Evolutionary conservation across 75 land plant species (phyloP), one percentile per base, ranked within the genome.

Genomic region (Selaginella moellendorffii): DNA sequence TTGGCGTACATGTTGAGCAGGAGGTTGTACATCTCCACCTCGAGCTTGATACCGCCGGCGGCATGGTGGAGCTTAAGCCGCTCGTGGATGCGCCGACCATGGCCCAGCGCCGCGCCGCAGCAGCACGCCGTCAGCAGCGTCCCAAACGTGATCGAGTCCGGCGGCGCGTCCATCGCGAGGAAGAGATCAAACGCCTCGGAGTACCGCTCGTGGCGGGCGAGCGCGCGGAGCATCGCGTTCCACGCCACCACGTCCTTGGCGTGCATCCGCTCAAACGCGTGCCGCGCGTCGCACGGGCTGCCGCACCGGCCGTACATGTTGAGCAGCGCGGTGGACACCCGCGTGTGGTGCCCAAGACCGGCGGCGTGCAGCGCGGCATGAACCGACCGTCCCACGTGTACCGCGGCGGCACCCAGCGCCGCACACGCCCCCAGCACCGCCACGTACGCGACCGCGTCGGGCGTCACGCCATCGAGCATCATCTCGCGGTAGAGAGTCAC

Each of bases 401-500:
- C 10, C 14, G 46, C 46, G 5, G 14, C 14, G 14, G 46, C 5
- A 36, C 46, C 46, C 14, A 14, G 14, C 5, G 14, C 46, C 46
- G 46, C 46, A 36, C 46, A 36, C 5, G 46, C 46, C 10, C 46
- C 46, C 5, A 36, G 46, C 5, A 36, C 5, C 10, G 46, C 46
- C 46, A 36, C 46, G 14, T 36, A 36, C 5, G 10, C 14, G 5
- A 36, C 14, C 5, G 46, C 10, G 14, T 36, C 46, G 10, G 84
- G 78, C 28, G 46, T 22, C n/a, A 75, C 21, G 1, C 71, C 72
- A 0, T 27, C 58, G 42, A 29, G 61, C 9, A 8, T 22, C 80
- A 81, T 78, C n/a, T 63, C 28, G 25, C 31, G 60, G 54, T 71
- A 70, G 24, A 78, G 58, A 5, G 69, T 54, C 12, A 78, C 9